Percentiles rank a stretch among this genome's conserved stretches.
These are phyloP conservation scores for Fusarium neocosmosporiellum DNA, from an alignment of 2,329 filamentous ascomycete species.

Conservation along the genomic window DNA sequence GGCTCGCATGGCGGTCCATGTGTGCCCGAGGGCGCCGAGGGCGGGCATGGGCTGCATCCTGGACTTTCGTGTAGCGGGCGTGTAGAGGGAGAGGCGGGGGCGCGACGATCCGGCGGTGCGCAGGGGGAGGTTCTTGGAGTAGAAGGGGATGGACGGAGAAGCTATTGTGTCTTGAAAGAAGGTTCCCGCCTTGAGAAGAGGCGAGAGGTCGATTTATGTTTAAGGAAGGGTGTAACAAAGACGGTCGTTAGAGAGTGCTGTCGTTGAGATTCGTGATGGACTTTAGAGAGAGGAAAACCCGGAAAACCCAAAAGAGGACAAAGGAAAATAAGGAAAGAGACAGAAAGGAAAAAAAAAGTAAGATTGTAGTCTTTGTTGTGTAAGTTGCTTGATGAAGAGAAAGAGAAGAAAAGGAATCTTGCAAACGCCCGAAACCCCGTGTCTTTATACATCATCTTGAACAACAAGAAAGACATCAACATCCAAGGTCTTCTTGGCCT, in stretches of 20 bases:
- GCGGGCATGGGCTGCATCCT: conserved; percentile 61
- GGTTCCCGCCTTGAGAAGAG: conserved; percentile 37
- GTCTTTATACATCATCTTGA: conserved; percentile 40
- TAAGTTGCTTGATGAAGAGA: conserved; percentile 37
- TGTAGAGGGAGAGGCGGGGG: conserved; percentile 58
- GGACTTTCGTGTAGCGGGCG: conserved; percentile 39
- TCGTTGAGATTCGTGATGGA: conserved; percentile 26
- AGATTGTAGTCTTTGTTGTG: conserved; percentile 32
- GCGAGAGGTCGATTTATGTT: conserved; percentile 11
- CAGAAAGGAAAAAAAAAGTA: conserved; percentile 32
- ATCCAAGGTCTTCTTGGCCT: conserved; percentile 3
- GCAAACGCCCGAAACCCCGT: conserved; percentile 13
- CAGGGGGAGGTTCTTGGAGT: conserved; percentile 55
- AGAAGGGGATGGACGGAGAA: conserved; percentile 51
- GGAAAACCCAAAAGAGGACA: conserved; percentile 40
- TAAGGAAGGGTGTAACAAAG: conserved; percentile 16
- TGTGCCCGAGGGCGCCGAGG: conserved; percentile 79
- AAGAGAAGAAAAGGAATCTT: conserved; percentile 25
- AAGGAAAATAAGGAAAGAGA: conserved; percentile 43
- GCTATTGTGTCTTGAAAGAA: conserved; percentile 46
- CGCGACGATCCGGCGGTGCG: conserved; percentile 53
- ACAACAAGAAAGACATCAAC: conserved; percentile 7
- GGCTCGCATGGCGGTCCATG: conserved; percentile 79
- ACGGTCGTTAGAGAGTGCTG: conserved; percentile 18
- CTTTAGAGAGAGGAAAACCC: conserved; percentile 37